A percentile compares a stretch with the other conserved stretches of the same genome.
Evolutionary conservation across 768 basidiomycete species (phyloP).

Genomic region (Tulasnella sp.): DNA sequence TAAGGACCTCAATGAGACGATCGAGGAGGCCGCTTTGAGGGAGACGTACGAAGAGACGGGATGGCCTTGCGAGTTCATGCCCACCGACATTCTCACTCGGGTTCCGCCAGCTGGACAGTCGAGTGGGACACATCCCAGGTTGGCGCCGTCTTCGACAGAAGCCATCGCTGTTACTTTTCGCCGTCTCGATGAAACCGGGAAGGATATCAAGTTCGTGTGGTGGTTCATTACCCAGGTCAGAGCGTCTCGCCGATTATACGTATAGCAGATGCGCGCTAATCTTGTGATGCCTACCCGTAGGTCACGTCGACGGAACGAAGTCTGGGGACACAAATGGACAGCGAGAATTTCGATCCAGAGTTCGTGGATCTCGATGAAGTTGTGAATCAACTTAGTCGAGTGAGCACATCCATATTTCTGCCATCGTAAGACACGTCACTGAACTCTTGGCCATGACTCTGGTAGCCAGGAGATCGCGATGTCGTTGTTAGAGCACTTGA

Average conservation of each 20-base stretch:
- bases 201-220: slow-evolving; percentile 13
- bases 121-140: slow-evolving; percentile 11
- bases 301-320: slow-evolving; percentile 7
- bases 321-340: slow-evolving; percentile 10
- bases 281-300: too few species aligned
- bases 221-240: slow-evolving; percentile 17
- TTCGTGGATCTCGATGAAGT: slow-evolving; percentile 14
- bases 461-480: slow-evolving; percentile 13
- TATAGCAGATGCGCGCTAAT: too few species aligned
- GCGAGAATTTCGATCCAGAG: slow-evolving; percentile 9
- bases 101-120: slow-evolving; percentile 40
- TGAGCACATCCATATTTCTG: too few species aligned
- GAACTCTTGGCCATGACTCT: too few species aligned
- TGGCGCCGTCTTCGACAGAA: slow-evolving; percentile 5
- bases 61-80: slow-evolving; percentile 42
- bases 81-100: slow-evolving; percentile 42
- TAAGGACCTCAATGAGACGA: slow-evolving; percentile 40
- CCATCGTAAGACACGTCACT: too few species aligned
- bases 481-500: slow-evolving; percentile 14
- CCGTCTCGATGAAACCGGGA: neutral
- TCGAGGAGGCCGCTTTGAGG: slow-evolving; percentile 42
- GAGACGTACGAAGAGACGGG: slow-evolving; percentile 62
- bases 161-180: slow-evolving; percentile 15
- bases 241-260: neutral
- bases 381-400: slow-evolving; percentile 5